Evolutionary conservation across 345 rosid species (phyloP).

Genomic region (Boechera retrofracta): DNA sequence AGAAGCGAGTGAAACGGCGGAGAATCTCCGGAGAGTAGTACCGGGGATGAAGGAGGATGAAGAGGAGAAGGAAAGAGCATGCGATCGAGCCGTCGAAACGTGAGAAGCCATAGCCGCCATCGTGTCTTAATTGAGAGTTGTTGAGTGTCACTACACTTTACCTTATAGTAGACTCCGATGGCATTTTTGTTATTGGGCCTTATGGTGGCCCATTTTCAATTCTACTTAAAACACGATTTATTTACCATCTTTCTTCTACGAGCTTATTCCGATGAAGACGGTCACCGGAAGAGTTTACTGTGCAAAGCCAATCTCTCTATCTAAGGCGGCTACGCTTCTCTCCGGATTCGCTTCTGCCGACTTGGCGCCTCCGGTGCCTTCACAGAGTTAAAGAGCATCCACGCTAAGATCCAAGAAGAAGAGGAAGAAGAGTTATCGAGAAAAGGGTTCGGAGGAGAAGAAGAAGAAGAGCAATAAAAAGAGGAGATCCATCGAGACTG

Average conservation of each 20-base stretch:
- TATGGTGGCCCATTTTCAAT: background rate
- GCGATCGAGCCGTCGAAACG: conserved; percentile 47
- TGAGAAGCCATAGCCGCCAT: conserved; percentile 80
- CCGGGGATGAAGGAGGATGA: conserved; percentile 51
- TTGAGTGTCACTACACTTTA: conserved; percentile 10
- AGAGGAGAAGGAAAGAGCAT: conserved; percentile 47
- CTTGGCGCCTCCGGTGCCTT: conserved; percentile 45
- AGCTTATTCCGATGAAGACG: conserved; percentile 46
- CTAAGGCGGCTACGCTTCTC: conserved; percentile 49
- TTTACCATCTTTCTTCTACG: background rate
- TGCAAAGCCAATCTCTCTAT: conserved; percentile 38
- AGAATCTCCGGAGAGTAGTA: conserved; percentile 29
- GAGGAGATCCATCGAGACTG: conserved; percentile 25
- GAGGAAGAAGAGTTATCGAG: conserved; percentile 36
- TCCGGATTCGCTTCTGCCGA: conserved; percentile 48
- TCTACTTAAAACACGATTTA: too few relatives aligned
- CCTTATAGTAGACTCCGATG: conserved; percentile 13
- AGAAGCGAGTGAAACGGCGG: conserved; percentile 43
- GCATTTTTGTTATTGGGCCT: conserved; percentile 2
- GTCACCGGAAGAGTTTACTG: conserved; percentile 43
- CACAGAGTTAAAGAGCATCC: conserved; percentile 45
- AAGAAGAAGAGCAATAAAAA: conserved; percentile 41
- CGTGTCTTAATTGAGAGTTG: conserved; percentile 45
- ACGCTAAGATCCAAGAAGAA: conserved; percentile 17
- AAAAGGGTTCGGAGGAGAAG: background rate